Percentiles rank a stretch among this genome's conserved stretches.
Evolutionary conservation across 805 yeast genomes (phyloP).

Genomic region (Ogataea thermomethanolica): DNA sequence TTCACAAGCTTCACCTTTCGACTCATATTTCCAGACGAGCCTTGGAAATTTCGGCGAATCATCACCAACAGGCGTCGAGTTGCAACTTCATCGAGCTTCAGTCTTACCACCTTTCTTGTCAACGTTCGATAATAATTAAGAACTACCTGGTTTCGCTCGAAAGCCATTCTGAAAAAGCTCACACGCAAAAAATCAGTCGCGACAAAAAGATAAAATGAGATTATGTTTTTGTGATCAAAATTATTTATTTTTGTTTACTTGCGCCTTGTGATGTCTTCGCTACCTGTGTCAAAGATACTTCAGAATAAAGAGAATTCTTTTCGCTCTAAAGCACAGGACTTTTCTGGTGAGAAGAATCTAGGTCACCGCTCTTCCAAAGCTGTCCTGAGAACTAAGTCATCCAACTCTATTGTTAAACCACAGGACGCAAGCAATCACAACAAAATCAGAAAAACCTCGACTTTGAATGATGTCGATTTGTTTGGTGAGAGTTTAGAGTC

Average conservation of each 20-base stretch:
- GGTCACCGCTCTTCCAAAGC: slow-evolving; percentile 18
- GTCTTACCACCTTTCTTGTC: slow-evolving; percentile 3
- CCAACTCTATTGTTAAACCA: slow-evolving; percentile 20
- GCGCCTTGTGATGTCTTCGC: slow-evolving; percentile 14
- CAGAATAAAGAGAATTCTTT: slow-evolving; percentile 22
- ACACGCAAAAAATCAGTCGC: no score
- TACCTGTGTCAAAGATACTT: slow-evolving; percentile 10
- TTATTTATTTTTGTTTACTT: slow-evolving; percentile 5
- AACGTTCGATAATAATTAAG: slow-evolving; percentile 9
- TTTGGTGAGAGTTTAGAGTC: slow-evolving; percentile 10
- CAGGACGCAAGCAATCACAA: slow-evolving; percentile 16
- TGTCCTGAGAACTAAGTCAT: slow-evolving; percentile 25
- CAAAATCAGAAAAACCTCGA: slow-evolving; percentile 22
- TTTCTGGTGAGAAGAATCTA: slow-evolving; percentile 12
- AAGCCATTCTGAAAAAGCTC: neutral
- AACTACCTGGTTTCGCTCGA: neutral
- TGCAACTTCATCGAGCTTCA: slow-evolving; percentile 13
- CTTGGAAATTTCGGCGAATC: slow-evolving; percentile 1
- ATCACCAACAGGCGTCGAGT: slow-evolving; percentile 3
- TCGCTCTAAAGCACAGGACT: slow-evolving; percentile 8
- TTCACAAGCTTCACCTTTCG: slow-evolving; percentile 1
- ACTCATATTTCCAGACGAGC: neutral
- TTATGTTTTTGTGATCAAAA: slow-evolving; percentile 4
- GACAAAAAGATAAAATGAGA: neutral
- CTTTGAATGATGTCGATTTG: slow-evolving; percentile 6